Evolutionary conservation across 78 protist species (phyloP).

Genomic region (Emiliania huxleyi): DNA sequence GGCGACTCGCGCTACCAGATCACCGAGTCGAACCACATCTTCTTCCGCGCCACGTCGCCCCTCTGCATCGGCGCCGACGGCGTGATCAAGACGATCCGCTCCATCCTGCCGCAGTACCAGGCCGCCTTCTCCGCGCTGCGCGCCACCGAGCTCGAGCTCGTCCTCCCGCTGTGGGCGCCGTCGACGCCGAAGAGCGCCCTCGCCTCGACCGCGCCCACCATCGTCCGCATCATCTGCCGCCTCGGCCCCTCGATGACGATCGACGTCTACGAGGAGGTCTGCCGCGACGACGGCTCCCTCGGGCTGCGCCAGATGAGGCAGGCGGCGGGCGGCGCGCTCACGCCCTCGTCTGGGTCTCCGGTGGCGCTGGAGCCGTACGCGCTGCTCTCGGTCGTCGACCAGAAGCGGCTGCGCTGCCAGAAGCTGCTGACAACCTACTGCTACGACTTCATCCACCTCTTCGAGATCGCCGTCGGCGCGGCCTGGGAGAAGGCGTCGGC

Average conservation of each 20-base stretch:
- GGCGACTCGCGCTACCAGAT: background rate
- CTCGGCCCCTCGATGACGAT: background rate
- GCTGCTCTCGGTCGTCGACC: constrained; percentile 60
- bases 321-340: background rate
- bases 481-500: background rate
- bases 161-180: background rate
- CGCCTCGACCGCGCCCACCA: background rate
- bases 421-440: constrained; percentile 76
- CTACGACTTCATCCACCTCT: constrained; percentile 83
- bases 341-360: background rate
- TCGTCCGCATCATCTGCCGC: background rate
- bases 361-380: constrained; percentile 68
- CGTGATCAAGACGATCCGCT: constrained; percentile 40
- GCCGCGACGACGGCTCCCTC: constrained; percentile 1
- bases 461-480: constrained; percentile 64
- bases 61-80: constrained; percentile 66
- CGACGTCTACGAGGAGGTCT: constrained; percentile 20
- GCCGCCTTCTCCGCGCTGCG: background rate
- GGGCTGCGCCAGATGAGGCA: background rate
- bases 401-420: constrained; percentile 65
- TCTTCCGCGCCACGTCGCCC: constrained; percentile 60
- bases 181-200: background rate
- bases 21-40: constrained; percentile 65
- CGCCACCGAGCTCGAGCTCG: background rate
- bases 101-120: background rate